Conservation (phyloP, 306 rosid species). For the Fragaria iinumae region DNA sequence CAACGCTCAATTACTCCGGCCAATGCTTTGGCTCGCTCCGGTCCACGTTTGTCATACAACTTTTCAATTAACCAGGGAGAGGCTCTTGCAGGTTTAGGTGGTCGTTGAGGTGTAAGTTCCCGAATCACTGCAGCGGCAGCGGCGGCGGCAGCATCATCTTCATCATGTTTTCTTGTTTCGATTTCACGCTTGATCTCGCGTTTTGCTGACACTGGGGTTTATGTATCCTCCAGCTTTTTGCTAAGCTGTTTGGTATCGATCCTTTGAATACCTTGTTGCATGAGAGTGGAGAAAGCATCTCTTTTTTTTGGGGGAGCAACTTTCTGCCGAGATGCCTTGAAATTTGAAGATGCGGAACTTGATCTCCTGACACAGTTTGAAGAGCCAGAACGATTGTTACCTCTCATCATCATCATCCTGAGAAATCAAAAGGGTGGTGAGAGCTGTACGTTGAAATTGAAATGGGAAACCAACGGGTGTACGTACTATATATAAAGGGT, state of each 20-base stretch:
- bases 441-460: too few relatives aligned
- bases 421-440: not conserved
- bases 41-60: not conserved
- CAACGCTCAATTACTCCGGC: not conserved
- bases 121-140: not conserved
- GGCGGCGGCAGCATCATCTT: not conserved
- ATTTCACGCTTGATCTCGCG: not conserved
- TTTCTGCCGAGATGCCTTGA: not conserved
- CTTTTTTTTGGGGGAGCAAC: not conserved
- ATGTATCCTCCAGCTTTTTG: not conserved
- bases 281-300: not conserved
- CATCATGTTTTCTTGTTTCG: not conserved
- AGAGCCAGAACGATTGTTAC: not conserved
- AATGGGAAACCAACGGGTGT: too few relatives aligned
- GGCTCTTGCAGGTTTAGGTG: not conserved
- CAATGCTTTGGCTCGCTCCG: slow-evolving; percentile 2
- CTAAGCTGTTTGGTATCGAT: not conserved
- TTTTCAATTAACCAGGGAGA: not conserved
- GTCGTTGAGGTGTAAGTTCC: not conserved
- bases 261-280: not conserved
- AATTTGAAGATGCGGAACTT: not conserved
- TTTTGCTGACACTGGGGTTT: not conserved
- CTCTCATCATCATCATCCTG: not conserved
- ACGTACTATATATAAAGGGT: too few relatives aligned
- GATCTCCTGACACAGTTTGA: not conserved